Base-by-base conservation (phyloP, 306 rosid species). In the Alnus rubra region DNA sequence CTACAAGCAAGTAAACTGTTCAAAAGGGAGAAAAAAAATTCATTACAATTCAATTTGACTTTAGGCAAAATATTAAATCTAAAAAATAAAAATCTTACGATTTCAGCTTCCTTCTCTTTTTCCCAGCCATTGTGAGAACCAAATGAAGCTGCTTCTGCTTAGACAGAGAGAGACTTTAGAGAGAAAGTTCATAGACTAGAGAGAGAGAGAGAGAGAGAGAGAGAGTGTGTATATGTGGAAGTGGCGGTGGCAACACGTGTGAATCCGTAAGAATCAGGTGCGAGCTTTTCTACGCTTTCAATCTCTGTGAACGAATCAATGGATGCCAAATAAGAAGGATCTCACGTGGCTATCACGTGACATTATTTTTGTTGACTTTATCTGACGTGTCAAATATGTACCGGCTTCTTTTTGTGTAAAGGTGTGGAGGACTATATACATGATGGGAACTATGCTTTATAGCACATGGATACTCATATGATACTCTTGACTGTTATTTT, bases 31-130 rank as follows among this genome's bases (percentile, higher is more conserved):
- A 28, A 55, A 62, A 15, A 18, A n/a, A 56, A 42, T 31, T 13
- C 7, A 30, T 49, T 4, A 58, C 1, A 48, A 48, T 62, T 45
- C 79, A 68, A 69, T 37, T 49, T 54, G 73, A 68, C 31, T 48
- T 50, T 7, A n/a, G 19, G 10, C 69, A 18, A 10, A 72, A 47
- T 15, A 55, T 19, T 13, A 59, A 55, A 13, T 31, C 8, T 16
- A 51, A 39, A 69, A 28, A 74, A 9, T 37, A 19, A 56, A 48
- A 49, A 18, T 76, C 97, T 90, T 84, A 90, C 96, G 85, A 78
- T 79, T 89, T 92, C 80, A 88, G 76, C 83, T 82, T 89, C 80
- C 88, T 80, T 69, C 79, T 89, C 84, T 78, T 89, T 81, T 84
- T 89, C 69, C 93, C 88, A 8, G 89, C 79, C 97, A 92, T 90